phyloP scores from a whole-genome alignment of 23 red algal genomes.

The Gracilaria gracilis region DNA sequence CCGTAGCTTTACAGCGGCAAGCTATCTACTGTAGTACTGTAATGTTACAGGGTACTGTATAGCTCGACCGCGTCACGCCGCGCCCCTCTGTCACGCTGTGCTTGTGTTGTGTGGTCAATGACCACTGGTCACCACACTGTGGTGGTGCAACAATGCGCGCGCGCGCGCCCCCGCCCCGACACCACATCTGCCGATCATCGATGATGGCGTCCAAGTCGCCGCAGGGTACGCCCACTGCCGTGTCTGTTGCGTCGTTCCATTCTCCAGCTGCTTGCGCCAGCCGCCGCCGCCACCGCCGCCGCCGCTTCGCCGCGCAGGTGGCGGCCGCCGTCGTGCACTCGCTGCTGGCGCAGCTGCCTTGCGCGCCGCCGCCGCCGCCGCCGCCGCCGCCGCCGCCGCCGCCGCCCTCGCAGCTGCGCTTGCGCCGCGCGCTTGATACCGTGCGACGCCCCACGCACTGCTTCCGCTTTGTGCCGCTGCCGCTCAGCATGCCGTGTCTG shows the following conservation, averaged over 20 bases:
- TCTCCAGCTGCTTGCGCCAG: neutral
- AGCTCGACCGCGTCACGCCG: neutral
- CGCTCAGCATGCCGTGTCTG: neutral
- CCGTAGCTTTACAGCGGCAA: too few species aligned
- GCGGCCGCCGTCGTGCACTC: neutral
- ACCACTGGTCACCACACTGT: too few species aligned
- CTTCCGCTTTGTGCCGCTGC: neutral
- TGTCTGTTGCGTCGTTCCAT: neutral
- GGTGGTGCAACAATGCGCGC: neutral
- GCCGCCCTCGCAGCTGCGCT: too few species aligned
- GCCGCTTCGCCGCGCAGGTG: neutral
- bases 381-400: too few species aligned
- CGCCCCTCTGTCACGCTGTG: neutral
- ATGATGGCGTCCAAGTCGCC: neutral
- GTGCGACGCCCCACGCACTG: neutral
- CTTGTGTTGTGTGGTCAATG: too few species aligned
- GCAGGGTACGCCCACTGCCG: neutral
- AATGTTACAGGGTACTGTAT: neutral
- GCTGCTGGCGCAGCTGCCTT: neutral
- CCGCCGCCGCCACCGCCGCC: too few species aligned
- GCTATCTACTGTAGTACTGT: too few species aligned
- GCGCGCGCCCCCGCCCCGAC: too few species aligned
- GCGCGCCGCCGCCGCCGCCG: too few species aligned
- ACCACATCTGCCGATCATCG: neutral
- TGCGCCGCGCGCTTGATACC: neutral